phyloP scores from a whole-genome alignment of 2,329 filamentous ascomycete genomes.

The Exophiala calicioides region DNA sequence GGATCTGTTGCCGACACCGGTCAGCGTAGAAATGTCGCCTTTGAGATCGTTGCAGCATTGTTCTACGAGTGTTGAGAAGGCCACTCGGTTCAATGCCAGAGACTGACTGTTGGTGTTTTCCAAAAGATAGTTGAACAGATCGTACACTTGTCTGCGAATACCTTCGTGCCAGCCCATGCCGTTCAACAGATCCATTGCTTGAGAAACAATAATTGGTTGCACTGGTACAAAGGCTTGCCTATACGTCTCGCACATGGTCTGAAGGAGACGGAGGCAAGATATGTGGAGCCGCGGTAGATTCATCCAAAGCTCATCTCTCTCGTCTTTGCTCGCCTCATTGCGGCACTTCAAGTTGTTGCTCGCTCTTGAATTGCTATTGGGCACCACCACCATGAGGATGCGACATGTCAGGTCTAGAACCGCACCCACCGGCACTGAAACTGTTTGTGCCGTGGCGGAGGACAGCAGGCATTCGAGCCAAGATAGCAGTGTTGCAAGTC shows the following conservation, averaged over 20 bases:
- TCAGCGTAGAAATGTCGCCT: background rate
- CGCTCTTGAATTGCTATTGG: conserved; percentile 43
- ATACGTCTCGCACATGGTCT: conserved; percentile 60
- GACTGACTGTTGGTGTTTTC: conserved; percentile 65
- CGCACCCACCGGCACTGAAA: conserved; percentile 67
- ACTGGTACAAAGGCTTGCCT: conserved; percentile 60
- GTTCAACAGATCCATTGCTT: conserved; percentile 69
- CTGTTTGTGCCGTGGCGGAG: conserved; percentile 63
- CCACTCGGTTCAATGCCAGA: conserved; percentile 64
- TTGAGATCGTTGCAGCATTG: conserved; percentile 71
- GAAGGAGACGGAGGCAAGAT: conserved; percentile 65
- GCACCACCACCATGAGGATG: conserved; percentile 65
- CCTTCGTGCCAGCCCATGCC: conserved; percentile 51
- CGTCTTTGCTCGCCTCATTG: conserved; percentile 72
- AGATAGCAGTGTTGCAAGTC: conserved; percentile 66
- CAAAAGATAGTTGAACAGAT: conserved; percentile 60
- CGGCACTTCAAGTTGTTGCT: conserved; percentile 62
- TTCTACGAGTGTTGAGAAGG: conserved; percentile 63
- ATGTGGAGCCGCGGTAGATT: conserved; percentile 73
- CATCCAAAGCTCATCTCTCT: conserved; percentile 76
- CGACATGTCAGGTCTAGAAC: conserved; percentile 70
- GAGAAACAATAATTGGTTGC: conserved; percentile 67
- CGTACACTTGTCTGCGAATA: conserved; percentile 64
- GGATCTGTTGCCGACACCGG: background rate
- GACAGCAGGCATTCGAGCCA: conserved; percentile 65